Base-by-base conservation (phyloP, 225 moss, liverwort and hornwort genomes). In the Polytrichum formosum region DNA sequence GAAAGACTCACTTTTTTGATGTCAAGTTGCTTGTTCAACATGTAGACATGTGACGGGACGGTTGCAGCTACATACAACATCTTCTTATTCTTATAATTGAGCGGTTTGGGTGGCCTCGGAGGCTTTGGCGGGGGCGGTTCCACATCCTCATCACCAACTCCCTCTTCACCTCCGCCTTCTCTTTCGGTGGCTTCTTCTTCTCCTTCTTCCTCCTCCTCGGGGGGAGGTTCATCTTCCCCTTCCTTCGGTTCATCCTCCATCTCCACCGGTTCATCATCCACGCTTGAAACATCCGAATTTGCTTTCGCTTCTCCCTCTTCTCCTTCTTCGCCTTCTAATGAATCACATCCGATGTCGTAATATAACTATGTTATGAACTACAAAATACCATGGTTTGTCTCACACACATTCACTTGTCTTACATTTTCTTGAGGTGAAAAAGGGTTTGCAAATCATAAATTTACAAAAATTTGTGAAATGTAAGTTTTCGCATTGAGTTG, bases 11-110 rank as follows among this genome's bases (percentile, higher is more conserved):
- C 93, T 66, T 60, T 67, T 31, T 87, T 90, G 0, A 86, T 53
- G 7, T 75, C 77, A 55, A 96, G 68, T 69, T 96, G 85, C 27
- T 76, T 87, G 72, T 91, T 85, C n/a, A 88, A 67, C 93, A 96
- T 96, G 28, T 87, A 85, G 3, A 90, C 55, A 9, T 96, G 80
- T 69, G 67, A 58, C 67, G 86, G 76, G 20, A 33, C 16, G 23
- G 93, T 85, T 10, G 91, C 6, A n/a, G 87, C 75, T 5, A 87
- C 58, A 70, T 90, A 96, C 56, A 87, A 70, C 58, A 89, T 63
- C 37, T 78, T 88, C 5, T 4, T 58, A 6, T 88, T 88, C 68
- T 84, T 90, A 59, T 96, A 96, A 13, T 90, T 96, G 0, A 96
- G 37, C 0, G 88, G 87, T 31, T 86, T 91, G 5, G 93, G 95